A percentile compares a stretch with the other conserved stretches of the same genome.
Conservation (phyloP, 2,329 filamentous ascomycete species). For the Leptographium galeiforme region DNA sequence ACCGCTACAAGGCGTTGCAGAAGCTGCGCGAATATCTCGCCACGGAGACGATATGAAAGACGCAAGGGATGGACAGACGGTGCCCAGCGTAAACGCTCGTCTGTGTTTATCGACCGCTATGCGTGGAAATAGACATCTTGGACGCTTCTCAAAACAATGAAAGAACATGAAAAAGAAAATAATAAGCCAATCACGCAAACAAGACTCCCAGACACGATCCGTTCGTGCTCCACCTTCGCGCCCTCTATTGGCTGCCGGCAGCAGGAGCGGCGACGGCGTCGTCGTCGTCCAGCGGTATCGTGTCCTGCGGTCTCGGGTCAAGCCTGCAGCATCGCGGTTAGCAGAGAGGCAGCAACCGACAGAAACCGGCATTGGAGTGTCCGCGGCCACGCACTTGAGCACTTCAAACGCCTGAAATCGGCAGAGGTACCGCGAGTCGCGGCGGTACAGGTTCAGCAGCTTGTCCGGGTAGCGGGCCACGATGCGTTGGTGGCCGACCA, state of each 20-base stretch:
- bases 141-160: not conserved
- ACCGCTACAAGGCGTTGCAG: constrained; percentile 73
- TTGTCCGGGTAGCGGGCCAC: constrained; percentile 31
- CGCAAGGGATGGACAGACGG: not conserved
- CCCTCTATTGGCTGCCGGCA: not conserved
- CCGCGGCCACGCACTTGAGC: constrained; percentile 41
- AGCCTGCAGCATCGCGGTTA: not conserved
- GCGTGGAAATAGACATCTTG: not conserved
- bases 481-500: constrained; percentile 35
- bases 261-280: not conserved
- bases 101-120: not conserved
- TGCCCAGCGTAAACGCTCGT: not conserved
- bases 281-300: not conserved
- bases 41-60: constrained; percentile 17
- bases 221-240: not conserved
- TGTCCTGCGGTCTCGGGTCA: not conserved
- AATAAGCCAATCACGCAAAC: not conserved
- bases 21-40: constrained; percentile 77
- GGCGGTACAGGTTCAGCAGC: constrained; percentile 59
- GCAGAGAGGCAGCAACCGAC: not conserved
- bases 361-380: not conserved
- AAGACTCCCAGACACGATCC: not conserved
- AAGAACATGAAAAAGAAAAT: not conserved
- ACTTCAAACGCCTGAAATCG: constrained; percentile 70
- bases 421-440: constrained; percentile 52